phyloP scores from a whole-genome alignment of 2,329 filamentous ascomycete species.

The Penicillium sp. region DNA sequence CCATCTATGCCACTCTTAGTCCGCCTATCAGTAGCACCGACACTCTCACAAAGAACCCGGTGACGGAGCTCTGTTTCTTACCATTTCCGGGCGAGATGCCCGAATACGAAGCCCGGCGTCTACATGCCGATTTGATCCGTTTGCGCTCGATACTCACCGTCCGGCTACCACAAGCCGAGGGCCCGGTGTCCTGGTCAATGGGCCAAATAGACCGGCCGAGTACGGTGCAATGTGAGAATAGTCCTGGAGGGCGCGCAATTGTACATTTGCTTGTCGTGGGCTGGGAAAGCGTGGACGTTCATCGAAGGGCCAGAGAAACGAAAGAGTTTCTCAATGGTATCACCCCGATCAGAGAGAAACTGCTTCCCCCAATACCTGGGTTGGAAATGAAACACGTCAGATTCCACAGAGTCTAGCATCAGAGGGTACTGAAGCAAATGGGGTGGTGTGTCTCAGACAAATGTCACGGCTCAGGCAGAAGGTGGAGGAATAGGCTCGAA shows the following conservation, averaged over 20 bases:
- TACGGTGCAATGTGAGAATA: slow-evolving; percentile 28
- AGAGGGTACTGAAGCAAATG: neutral
- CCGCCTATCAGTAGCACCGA: slow-evolving; percentile 23
- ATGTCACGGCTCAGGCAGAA: neutral
- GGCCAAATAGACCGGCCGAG: slow-evolving; percentile 35
- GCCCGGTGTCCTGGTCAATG: slow-evolving; percentile 29
- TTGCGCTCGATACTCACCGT: slow-evolving; percentile 35
- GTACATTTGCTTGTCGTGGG: slow-evolving; percentile 44
- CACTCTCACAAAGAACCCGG: slow-evolving; percentile 35
- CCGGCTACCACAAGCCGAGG: slow-evolving; percentile 23
- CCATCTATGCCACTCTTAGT: slow-evolving; percentile 28
- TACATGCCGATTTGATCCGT: slow-evolving; percentile 30
- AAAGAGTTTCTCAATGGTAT: slow-evolving; percentile 42
- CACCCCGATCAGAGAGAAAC: slow-evolving; percentile 37
- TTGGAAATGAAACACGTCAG: slow-evolving; percentile 44
- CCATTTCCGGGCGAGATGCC: slow-evolving; percentile 37
- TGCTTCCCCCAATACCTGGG: slow-evolving; percentile 32
- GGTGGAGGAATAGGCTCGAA: neutral
- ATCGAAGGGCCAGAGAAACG: slow-evolving; percentile 43
- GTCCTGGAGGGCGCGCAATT: slow-evolving; percentile 38
- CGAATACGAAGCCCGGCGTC: slow-evolving; percentile 20
- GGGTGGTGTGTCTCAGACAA: too few relatives aligned
- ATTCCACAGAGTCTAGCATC: slow-evolving; percentile 28
- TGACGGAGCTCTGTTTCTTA: slow-evolving; percentile 46
- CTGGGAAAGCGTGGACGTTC: slow-evolving; percentile 48